phyloP scores from a whole-genome alignment of 257 asterid genomes.

The Salvia hispanica region DNA sequence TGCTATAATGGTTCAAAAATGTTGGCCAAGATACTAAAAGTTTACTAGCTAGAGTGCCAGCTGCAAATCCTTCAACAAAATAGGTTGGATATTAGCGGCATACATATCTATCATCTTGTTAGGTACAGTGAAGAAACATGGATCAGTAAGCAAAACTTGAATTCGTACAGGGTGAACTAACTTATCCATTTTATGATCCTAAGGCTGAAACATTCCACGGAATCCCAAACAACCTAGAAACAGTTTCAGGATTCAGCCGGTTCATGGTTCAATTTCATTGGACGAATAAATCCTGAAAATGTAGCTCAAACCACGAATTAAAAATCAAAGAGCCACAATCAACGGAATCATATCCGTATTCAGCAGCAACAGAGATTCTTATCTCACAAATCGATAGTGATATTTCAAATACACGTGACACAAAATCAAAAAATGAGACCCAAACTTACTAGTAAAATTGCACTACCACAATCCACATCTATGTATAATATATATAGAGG shows the following conservation, averaged over 20 bases:
- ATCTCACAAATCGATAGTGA: neutral
- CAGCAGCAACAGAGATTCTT: neutral
- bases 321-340: neutral
- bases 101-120: neutral
- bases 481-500: no score
- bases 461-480: no score
- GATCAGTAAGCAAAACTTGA: neutral
- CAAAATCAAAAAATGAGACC: no score
- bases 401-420: no score
- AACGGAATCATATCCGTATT: neutral
- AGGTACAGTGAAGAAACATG: conserved; percentile 5
- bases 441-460: no score
- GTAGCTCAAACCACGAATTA: neutral
- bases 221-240: neutral
- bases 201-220: neutral
- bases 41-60: conserved; percentile 4
- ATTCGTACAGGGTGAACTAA: neutral
- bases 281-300: neutral
- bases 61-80: neutral
- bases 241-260: conserved; percentile 3
- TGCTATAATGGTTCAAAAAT: neutral
- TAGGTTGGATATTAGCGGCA: neutral
- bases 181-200: neutral
- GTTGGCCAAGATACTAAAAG: neutral
- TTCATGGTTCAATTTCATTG: neutral